Evolutionary conservation across 2,329 filamentous ascomycete genomes (phyloP).

Genomic region (Trichoderma sp.): DNA sequence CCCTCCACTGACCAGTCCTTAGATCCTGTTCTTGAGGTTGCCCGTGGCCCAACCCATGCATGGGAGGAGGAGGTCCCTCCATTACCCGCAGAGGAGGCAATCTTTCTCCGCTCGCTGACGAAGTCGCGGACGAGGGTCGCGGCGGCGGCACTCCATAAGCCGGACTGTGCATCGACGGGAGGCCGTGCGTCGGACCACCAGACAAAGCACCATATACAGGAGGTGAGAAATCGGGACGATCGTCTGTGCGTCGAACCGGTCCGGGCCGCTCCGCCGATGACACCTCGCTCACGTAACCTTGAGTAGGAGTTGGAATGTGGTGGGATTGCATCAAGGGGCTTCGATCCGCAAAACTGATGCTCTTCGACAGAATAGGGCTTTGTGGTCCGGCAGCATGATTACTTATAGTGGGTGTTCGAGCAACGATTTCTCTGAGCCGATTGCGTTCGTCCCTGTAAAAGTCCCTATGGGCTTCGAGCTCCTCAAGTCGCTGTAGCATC

Average conservation of each 20-base stretch:
- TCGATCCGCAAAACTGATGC: constrained; percentile 39
- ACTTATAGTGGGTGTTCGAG: constrained; percentile 58
- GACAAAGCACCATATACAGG: constrained; percentile 43
- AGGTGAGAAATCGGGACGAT: constrained; percentile 45
- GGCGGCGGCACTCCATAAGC: constrained; percentile 40
- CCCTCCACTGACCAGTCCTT: constrained; percentile 40
- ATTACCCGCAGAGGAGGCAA: constrained; percentile 52
- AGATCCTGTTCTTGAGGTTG: constrained; percentile 39
- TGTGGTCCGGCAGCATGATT: constrained; percentile 54
- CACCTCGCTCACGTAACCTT: constrained; percentile 44
- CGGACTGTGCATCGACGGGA: constrained; percentile 46
- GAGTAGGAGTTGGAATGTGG: constrained; percentile 31
- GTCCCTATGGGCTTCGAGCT: constrained; percentile 64
- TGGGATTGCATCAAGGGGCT: constrained; percentile 37
- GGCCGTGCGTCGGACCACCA: constrained; percentile 36
- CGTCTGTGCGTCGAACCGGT: constrained; percentile 51
- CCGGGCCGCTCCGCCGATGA: constrained; percentile 48
- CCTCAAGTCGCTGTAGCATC: constrained; percentile 55
- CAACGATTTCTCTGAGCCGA: constrained; percentile 66
- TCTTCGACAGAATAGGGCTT: constrained; percentile 48
- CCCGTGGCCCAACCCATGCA: constrained; percentile 28
- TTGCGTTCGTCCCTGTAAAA: constrained; percentile 75
- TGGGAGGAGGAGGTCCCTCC: constrained; percentile 37
- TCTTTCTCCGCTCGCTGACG: constrained; percentile 43
- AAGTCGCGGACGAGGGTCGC: constrained; percentile 41